Evolutionary conservation across 139 green algal species (phyloP).

Genomic region (Eudorina sp.): DNA sequence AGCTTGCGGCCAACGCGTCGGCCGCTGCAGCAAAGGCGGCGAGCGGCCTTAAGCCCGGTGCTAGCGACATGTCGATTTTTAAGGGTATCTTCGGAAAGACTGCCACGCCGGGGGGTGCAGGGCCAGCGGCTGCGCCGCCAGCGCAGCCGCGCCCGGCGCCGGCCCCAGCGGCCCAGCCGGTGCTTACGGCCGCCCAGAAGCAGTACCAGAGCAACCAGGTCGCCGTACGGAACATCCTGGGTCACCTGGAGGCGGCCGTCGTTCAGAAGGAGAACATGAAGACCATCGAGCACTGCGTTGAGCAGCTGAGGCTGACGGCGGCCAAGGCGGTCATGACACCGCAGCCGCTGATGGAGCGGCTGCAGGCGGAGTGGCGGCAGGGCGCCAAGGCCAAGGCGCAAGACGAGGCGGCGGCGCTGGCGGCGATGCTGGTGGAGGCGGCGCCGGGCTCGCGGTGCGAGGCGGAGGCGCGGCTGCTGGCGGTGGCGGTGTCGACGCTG

Average conservation of each 20-base stretch:
- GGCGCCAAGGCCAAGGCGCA: background rate
- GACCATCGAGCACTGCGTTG: background rate
- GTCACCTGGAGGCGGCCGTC: background rate
- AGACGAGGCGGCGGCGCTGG: background rate
- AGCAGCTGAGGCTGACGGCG: background rate
- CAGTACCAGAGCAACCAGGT: background rate
- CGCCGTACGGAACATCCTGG: background rate
- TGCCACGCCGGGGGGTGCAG: background rate
- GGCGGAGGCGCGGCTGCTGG: conserved; percentile 1
- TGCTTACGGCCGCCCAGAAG: background rate
- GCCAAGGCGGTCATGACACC: background rate
- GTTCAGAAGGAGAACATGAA: background rate
- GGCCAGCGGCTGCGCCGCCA: background rate
- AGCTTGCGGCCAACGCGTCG: background rate
- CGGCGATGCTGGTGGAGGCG: background rate
- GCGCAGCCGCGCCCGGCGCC: background rate
- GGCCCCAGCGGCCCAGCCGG: background rate
- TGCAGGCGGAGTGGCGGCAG: background rate
- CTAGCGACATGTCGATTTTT: conserved; percentile 5
- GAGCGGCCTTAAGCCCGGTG: no score
- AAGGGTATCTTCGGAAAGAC: conserved; percentile 6
- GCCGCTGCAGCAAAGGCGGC: background rate
- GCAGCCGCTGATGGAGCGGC: background rate
- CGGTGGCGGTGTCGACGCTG: background rate
- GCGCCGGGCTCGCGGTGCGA: background rate